Conservation (phyloP, 2,329 filamentous ascomycete species). For the Beauveria sp. region DNA sequence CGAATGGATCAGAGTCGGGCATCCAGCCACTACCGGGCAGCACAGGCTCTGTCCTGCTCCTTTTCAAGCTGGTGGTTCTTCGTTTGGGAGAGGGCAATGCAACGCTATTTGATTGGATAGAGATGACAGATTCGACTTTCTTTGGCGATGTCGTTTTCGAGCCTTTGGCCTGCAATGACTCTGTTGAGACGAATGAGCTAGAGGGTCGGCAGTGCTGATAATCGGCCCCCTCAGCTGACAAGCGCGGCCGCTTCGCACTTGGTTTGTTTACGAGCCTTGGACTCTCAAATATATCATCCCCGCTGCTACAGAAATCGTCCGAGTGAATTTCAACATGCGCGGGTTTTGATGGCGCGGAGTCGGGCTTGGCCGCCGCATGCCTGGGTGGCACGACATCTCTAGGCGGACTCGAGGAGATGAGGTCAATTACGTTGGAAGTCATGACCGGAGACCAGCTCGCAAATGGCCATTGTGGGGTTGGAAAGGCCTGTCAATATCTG, state of each 20-base stretch:
- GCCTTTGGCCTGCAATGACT: neutral
- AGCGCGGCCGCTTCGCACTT: neutral
- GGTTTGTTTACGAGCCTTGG: neutral
- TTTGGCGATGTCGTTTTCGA: constrained; percentile 11
- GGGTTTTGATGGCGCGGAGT: neutral
- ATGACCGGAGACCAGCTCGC: constrained; percentile 17
- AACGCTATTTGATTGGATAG: constrained; percentile 11
- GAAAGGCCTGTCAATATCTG: neutral
- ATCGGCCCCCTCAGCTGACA: neutral
- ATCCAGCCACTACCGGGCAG: neutral
- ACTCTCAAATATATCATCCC: neutral
- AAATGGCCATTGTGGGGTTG: neutral
- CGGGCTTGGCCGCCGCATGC: neutral
- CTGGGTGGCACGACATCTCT: neutral
- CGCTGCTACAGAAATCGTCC: constrained; percentile 8
- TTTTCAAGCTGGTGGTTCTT: neutral
- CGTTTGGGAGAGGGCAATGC: neutral
- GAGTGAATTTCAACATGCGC: constrained; percentile 2
- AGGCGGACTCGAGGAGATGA: constrained; percentile 29
- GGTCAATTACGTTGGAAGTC: constrained; percentile 27
- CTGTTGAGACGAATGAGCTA: neutral
- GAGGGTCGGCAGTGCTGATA: neutral
- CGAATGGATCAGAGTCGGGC: constrained; percentile 25
- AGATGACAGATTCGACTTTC: constrained; percentile 31
- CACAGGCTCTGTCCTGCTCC: neutral